Conservation (phyloP, 345 rosid genomes). For the Linum tenue region DNA sequence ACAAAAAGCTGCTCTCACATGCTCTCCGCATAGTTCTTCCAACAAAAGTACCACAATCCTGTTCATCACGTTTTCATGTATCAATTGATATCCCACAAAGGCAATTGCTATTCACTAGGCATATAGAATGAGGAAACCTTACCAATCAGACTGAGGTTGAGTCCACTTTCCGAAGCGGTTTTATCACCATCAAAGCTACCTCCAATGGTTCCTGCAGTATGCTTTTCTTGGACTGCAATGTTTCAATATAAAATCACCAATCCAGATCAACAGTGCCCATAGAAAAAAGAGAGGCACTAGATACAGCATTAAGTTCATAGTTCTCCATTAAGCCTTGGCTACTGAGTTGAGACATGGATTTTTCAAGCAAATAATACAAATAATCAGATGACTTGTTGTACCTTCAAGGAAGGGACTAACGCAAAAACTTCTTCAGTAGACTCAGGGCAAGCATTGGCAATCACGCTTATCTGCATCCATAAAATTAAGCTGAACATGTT, state of each 20-base stretch:
- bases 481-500: constrained; percentile 17
- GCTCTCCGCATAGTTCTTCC: too few species aligned
- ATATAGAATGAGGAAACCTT: background rate
- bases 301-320: too few species aligned
- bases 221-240: constrained; percentile 37
- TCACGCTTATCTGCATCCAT: constrained; percentile 53
- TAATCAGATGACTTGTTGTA: constrained; percentile 18
- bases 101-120: background rate
- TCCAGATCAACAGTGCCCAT: background rate
- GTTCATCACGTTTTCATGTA: too few species aligned
- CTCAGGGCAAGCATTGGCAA: constrained; percentile 74
- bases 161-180: constrained; percentile 21
- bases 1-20: background rate
- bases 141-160: constrained; percentile 15
- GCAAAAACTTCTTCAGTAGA: constrained; percentile 67
- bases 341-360: background rate
- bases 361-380: background rate
- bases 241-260: background rate
- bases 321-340: too few species aligned
- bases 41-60: too few species aligned
- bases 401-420: constrained; percentile 72
- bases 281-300: background rate
- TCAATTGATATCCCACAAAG: too few species aligned
- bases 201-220: constrained; percentile 29
- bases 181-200: constrained; percentile 30